Percentiles rank a stretch among this genome's conserved stretches.
Evolutionary conservation across 768 basidiomycete species (phyloP).

Genomic region (Pulveroboletus sp.): DNA sequence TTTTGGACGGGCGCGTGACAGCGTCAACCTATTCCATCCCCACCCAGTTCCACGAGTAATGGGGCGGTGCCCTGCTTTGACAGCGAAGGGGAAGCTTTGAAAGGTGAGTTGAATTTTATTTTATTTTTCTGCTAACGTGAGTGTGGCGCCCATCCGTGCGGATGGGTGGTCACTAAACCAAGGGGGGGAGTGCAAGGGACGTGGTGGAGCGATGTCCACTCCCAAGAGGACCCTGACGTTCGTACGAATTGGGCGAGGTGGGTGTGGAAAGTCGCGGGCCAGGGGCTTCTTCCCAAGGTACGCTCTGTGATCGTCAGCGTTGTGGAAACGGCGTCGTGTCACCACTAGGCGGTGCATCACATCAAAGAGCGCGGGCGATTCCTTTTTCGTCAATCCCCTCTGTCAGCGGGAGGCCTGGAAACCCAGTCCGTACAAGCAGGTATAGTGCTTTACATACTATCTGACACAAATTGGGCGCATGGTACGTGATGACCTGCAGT

Average conservation of each 20-base stretch:
- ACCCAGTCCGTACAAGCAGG: neutral
- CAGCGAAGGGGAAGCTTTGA: neutral
- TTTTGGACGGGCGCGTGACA: neutral
- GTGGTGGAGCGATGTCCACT: neutral
- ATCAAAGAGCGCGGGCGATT: neutral
- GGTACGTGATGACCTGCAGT: neutral
- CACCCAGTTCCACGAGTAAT: neutral
- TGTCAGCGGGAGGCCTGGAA: neutral
- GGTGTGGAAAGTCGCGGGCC: constrained; percentile 1
- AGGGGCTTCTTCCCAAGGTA: neutral
- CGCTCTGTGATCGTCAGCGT: neutral
- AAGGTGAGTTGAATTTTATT: neutral
- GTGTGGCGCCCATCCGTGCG: constrained; percentile 2
- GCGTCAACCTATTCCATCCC: neutral
- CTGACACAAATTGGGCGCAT: neutral
- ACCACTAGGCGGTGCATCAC: neutral
- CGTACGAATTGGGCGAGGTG: neutral
- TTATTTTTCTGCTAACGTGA: constrained; percentile 16
- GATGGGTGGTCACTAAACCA: neutral
- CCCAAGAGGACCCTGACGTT: constrained; percentile 1
- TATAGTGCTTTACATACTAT: neutral
- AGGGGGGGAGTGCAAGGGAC: constrained; percentile 6
- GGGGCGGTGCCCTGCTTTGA: constrained; percentile 1
- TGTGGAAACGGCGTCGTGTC: neutral
- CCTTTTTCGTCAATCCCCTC: neutral